Evolutionary conservation across 2,329 filamentous ascomycete genomes (phyloP).

Genomic region (Claviceps pazoutovae): DNA sequence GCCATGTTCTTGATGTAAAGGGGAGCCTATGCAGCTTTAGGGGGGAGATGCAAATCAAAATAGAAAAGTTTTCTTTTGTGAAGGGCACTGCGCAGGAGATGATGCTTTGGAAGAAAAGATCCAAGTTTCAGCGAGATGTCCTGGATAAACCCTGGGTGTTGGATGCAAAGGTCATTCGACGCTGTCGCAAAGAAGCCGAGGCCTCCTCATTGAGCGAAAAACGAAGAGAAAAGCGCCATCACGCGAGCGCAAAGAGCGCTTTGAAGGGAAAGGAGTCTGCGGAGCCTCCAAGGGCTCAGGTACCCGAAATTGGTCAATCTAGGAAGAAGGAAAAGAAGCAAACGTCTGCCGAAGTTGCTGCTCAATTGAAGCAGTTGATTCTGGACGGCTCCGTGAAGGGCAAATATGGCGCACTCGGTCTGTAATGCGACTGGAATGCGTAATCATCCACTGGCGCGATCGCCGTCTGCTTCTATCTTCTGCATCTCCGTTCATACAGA

Average conservation of each 20-base stretch:
- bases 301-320: neutral
- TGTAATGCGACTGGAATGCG: conserved; percentile 11
- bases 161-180: conserved; percentile 31
- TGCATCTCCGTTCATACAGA: neutral
- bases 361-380: conserved; percentile 15
- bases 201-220: conserved; percentile 15
- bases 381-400: conserved; percentile 16
- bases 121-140: conserved; percentile 34
- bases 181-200: conserved; percentile 34
- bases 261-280: neutral
- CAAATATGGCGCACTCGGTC: conserved; percentile 21
- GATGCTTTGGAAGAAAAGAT: conserved; percentile 42
- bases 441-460: neutral
- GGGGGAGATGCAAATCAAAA: conserved; percentile 35
- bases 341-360: conserved; percentile 1
- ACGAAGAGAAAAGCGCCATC: conserved; percentile 14
- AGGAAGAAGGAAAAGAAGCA: conserved; percentile 3
- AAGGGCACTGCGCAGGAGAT: conserved; percentile 42
- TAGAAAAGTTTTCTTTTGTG: conserved; percentile 35
- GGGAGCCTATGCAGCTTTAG: conserved; percentile 35
- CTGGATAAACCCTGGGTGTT: conserved; percentile 43
- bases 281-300: neutral
- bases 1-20: conserved; percentile 42
- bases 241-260: conserved; percentile 6
- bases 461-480: neutral